Percentiles rank a stretch among this genome's conserved stretches.
phyloP scores from a whole-genome alignment of 140 eudicot species.

The Oenanthe javanica region DNA sequence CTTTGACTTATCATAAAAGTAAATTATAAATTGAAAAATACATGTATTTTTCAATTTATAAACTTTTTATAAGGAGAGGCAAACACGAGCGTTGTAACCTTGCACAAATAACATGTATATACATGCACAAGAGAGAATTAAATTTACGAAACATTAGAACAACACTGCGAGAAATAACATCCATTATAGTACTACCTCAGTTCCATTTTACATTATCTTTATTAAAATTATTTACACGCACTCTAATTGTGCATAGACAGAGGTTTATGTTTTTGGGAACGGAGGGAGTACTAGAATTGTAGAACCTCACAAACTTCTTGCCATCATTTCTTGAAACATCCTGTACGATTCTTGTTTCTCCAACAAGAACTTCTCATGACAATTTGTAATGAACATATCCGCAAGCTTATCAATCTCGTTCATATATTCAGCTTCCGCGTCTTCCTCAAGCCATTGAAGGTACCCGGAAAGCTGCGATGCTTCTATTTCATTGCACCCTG shows the following conservation, averaged over 20 bases:
- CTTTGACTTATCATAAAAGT: too few relatives aligned
- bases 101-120: background rate
- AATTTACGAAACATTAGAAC: background rate
- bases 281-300: background rate
- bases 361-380: conserved; percentile 91
- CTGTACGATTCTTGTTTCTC: conserved; percentile 90
- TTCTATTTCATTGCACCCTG: conserved; percentile 15
- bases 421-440: conserved; percentile 14
- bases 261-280: background rate
- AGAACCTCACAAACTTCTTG: conserved; percentile 68
- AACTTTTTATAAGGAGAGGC: background rate
- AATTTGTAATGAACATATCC: conserved; percentile 75
- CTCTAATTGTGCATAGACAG: background rate
- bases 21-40: too few relatives aligned
- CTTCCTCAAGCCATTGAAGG: conserved; percentile 81
- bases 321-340: conserved; percentile 95
- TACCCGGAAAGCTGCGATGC: conserved; percentile 72
- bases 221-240: background rate
- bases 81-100: background rate
- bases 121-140: background rate
- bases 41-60: too few relatives aligned
- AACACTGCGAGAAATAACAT: background rate
- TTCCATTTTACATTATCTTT: background rate
- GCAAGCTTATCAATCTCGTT: conserved; percentile 87
- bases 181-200: background rate